Conservation (phyloP, 2,329 filamentous ascomycete species). For the Aspergillus viridinutans region DNA sequence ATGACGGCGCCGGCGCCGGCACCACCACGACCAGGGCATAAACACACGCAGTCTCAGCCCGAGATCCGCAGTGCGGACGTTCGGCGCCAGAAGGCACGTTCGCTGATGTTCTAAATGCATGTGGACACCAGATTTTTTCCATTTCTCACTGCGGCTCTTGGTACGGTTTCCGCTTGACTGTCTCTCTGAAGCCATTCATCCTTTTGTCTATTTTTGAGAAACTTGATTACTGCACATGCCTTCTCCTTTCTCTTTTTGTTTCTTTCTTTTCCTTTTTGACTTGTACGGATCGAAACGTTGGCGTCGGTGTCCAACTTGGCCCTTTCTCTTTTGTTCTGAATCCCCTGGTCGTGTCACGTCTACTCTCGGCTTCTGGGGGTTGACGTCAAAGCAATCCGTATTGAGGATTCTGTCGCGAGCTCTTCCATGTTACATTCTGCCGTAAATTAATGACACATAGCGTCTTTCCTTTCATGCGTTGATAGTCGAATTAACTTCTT, state of each 20-base stretch:
- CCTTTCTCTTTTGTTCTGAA: conserved; percentile 3
- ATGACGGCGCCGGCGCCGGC: conserved; percentile 27
- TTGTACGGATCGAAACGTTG: not conserved
- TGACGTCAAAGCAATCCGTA: conserved; percentile 3
- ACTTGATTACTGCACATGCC: not conserved
- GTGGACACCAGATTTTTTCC: conserved; percentile 22
- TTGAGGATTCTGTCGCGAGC: conserved; percentile 4
- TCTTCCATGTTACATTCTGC: conserved; percentile 7
- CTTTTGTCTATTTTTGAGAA: not conserved
- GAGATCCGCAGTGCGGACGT: conserved; percentile 33
- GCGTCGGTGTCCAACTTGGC: not conserved
- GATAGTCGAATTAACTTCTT: conserved; percentile 12
- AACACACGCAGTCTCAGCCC: conserved; percentile 39
- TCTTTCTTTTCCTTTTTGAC: not conserved
- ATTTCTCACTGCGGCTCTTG: conserved; percentile 12
- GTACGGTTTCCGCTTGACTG: conserved; percentile 1
- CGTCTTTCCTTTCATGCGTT: conserved; percentile 17
- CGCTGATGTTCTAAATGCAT: conserved; percentile 36
- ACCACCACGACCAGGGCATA: conserved; percentile 33
- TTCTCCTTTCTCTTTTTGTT: not conserved
- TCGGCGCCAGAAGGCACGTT: conserved; percentile 40
- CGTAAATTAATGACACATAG: conserved; percentile 23
- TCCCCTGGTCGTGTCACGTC: conserved; percentile 3
- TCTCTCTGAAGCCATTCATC: not conserved
- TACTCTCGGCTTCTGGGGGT: conserved; percentile 1